Evolutionary conservation across 2,329 filamentous ascomycete genomes (phyloP).

Genomic region (Penicillium polonicum): DNA sequence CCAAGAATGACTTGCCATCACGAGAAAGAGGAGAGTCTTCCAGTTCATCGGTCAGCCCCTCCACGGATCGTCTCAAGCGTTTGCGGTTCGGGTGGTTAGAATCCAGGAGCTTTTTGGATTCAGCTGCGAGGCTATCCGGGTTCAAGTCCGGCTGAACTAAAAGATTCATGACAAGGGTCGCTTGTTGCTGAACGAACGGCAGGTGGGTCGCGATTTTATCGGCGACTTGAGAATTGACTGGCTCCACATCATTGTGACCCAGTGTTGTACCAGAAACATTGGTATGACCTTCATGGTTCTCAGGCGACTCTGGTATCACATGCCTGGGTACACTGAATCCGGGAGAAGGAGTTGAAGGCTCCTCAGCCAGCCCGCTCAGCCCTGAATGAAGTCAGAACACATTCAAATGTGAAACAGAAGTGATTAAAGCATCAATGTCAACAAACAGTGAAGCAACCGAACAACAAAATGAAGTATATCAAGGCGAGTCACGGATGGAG

Average conservation of each 20-base stretch:
- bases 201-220: neutral
- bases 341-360: constrained; percentile 9
- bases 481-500: too few relatives aligned
- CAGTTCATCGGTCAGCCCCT: constrained; percentile 27
- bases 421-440: neutral
- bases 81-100: neutral
- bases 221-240: constrained; percentile 18
- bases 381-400: constrained; percentile 15
- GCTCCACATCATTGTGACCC: constrained; percentile 27
- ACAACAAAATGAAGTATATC: neutral
- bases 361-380: constrained; percentile 14
- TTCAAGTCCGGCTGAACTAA: neutral
- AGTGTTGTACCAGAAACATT: constrained; percentile 39
- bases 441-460: neutral
- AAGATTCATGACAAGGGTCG: constrained; percentile 11
- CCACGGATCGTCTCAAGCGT: constrained; percentile 23
- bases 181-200: constrained; percentile 23
- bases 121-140: constrained; percentile 3
- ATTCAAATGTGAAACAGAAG: neutral
- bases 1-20: constrained; percentile 38
- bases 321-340: constrained; percentile 12
- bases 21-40: constrained; percentile 23
- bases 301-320: constrained; percentile 24
- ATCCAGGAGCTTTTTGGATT: constrained; percentile 3
- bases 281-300: constrained; percentile 26